These are phyloP conservation scores for Neoboletus magnificus DNA, from an alignment of 768 basidiomycete genomes.

Conservation along the genomic window DNA sequence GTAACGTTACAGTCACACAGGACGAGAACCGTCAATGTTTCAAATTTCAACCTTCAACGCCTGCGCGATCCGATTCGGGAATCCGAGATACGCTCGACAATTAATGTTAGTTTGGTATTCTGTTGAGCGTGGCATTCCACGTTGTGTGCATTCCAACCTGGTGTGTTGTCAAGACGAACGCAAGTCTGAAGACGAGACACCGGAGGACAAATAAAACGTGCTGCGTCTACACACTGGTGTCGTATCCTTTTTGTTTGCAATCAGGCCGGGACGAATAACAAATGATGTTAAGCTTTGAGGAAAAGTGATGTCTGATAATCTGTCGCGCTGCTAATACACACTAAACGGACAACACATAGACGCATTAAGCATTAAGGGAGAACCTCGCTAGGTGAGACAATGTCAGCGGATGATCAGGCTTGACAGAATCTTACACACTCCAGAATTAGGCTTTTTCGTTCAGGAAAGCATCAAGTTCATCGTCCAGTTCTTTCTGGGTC, in stretches of 20 bases:
- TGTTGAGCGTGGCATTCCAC: neutral
- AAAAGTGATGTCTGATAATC: constrained; percentile 15
- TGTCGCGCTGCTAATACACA: constrained; percentile 3
- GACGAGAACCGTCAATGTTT: neutral
- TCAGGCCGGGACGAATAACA: neutral
- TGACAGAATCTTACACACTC: constrained; percentile 6
- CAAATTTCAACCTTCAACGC: neutral
- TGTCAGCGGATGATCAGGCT: constrained; percentile 3
- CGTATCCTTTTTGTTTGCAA: neutral
- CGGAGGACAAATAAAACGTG: neutral
- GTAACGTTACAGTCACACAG: neutral
- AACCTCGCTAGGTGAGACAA: neutral
- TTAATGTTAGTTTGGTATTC: neutral
- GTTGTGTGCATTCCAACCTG: neutral
- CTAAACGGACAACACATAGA: neutral
- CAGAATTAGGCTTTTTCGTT: constrained; percentile 43
- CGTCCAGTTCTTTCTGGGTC: constrained; percentile 77
- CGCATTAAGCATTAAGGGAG: neutral
- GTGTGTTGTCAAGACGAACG: neutral
- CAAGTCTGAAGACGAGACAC: neutral
- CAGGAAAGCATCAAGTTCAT: constrained; percentile 78
- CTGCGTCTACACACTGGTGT: neutral
- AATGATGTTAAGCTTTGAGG: neutral
- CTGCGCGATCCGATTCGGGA: neutral
- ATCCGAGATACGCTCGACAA: neutral